A percentile compares a stretch with the other conserved stretches of the same genome.
Evolutionary conservation across 2,329 filamentous ascomycete genomes (phyloP).

Genomic region (Trichoderma sp.): DNA sequence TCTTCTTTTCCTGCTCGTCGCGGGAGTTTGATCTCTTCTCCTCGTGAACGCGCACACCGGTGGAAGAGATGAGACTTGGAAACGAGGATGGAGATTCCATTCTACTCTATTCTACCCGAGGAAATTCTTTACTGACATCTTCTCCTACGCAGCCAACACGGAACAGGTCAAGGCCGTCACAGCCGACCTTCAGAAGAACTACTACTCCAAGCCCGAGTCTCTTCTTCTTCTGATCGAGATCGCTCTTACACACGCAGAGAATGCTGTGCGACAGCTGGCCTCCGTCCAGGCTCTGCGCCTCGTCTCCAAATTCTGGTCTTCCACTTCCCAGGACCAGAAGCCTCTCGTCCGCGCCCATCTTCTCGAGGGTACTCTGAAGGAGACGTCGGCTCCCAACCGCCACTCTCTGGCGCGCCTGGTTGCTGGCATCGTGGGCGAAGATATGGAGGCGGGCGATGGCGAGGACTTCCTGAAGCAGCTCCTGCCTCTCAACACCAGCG

Average conservation of each 20-base stretch:
- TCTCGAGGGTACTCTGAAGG: slow-evolving; percentile 77
- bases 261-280: slow-evolving; percentile 79
- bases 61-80: background rate
- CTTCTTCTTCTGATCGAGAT: slow-evolving; percentile 86
- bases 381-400: slow-evolving; percentile 71
- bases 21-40: background rate
- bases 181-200: slow-evolving; percentile 85
- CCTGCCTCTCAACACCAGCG: slow-evolving; percentile 72
- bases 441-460: slow-evolving; percentile 71
- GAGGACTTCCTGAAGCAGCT: slow-evolving; percentile 80
- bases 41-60: background rate
- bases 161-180: slow-evolving; percentile 87
- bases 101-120: background rate
- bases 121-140: slow-evolving; percentile 32
- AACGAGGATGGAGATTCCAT: background rate
- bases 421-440: slow-evolving; percentile 78
- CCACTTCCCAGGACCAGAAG: slow-evolving; percentile 72
- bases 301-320: slow-evolving; percentile 81
- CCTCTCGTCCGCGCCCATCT: slow-evolving; percentile 76
- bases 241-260: slow-evolving; percentile 71
- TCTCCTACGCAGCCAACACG: slow-evolving; percentile 67
- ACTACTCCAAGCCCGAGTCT: slow-evolving; percentile 81
- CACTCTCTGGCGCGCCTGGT: slow-evolving; percentile 88
- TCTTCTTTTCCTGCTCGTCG: slow-evolving; percentile 7
- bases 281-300: slow-evolving; percentile 85